Evolutionary conservation across 2,329 filamentous ascomycete species (phyloP).

Genomic region (Alternaria viburni): DNA sequence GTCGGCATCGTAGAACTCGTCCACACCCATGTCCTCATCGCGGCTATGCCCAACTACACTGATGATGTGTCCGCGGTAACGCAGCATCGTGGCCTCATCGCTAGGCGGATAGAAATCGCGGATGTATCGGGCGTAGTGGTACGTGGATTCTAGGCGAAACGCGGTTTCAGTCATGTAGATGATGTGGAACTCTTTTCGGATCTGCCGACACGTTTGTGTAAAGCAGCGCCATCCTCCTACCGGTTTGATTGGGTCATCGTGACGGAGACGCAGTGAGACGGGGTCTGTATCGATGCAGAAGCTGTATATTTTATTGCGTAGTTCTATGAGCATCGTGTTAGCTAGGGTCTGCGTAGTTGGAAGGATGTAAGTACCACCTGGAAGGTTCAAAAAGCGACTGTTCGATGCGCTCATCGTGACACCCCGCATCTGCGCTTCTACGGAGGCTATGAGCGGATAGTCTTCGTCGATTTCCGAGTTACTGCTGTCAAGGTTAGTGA

Average conservation of each 20-base stretch:
- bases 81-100: neutral
- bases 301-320: neutral
- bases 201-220: constrained; percentile 11
- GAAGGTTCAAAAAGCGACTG: neutral
- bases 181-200: constrained; percentile 21
- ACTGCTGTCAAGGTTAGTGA: neutral
- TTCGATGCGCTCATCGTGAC: neutral
- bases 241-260: neutral
- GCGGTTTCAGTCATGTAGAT: constrained; percentile 4
- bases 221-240: neutral
- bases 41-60: neutral
- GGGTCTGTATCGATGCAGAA: neutral
- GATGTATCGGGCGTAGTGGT: neutral
- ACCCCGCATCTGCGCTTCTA: neutral
- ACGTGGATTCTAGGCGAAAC: neutral
- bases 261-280: neutral
- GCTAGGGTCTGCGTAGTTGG: neutral
- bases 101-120: neutral
- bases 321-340: neutral
- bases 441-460: neutral
- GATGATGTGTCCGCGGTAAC: neutral
- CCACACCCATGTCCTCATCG: neutral
- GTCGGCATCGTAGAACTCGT: neutral
- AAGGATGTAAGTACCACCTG: neutral
- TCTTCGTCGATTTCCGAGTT: neutral